Evolutionary conservation across 2,329 filamentous ascomycete species (phyloP), one percentile per base, ranked within the genome.

Genomic region (Colletotrichum sidae): DNA sequence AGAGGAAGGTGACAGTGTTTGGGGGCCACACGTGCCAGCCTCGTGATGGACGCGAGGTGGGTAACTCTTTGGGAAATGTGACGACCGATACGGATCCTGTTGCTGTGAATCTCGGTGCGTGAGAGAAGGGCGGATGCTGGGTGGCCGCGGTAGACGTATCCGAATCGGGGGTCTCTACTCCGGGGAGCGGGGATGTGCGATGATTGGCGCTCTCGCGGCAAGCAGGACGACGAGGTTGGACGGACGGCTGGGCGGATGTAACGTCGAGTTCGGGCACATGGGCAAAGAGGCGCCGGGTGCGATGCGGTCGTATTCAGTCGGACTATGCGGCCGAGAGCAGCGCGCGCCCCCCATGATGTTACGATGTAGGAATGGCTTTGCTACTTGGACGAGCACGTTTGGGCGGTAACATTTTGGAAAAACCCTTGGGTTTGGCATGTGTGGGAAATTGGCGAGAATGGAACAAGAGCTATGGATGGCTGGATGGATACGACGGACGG

Each of bases 261-360:
- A 58, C 55, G 46, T 41, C 45, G 37, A 25, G 13, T 34, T 34
- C 46, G 45, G 55, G 35, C 46, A 58, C 55, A 58, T 58, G 55
- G 55, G n/a, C 37, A 25, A 25, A 25, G 25, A 41, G 46, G 42
- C 34, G 46, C 37, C 54, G 35, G 50, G 25, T 53, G 50, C 62
- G 51, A 13, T 46, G 50, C 34, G 12, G 8, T 60, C 49, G 46
- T 42, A 50, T 50, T 42, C n/a, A 7, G 6, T 51, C 41, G 56
- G 47, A 17, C 34, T 34, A 41, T 8, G 34, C 34, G 37, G 35
- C 42, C 35, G 42, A 15, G 42, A 45, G 42, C 42, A 9, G 34
- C 9, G 5, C 13, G 13, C 15, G 15, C n/a, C 17, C 41, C 41
- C n/a, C 38, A 15, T n/a, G 47, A n/a, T 8, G n/a, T 12, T 44